Conservation (phyloP, 169 alveolate genomes). For the Plasmodium coatneyi region DNA sequence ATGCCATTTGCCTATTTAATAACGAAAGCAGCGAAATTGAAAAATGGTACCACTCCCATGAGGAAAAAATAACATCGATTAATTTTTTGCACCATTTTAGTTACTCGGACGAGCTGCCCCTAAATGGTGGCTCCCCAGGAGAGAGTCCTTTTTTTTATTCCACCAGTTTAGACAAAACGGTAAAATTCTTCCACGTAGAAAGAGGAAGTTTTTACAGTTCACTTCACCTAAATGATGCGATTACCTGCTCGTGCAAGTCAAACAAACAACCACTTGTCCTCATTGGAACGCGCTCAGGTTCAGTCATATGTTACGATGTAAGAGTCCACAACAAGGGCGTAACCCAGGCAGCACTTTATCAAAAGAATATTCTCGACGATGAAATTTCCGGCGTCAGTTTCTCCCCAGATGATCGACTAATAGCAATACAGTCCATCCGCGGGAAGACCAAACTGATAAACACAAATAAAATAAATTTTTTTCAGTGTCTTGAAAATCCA, state of each 20-base stretch:
- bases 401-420: conserved; percentile 16
- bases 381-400: conserved; percentile 1
- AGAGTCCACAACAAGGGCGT: neutral
- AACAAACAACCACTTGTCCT: neutral
- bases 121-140: neutral
- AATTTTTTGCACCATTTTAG: conserved; percentile 4
- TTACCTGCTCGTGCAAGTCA: neutral
- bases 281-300: conserved; percentile 14
- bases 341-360: neutral
- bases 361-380: neutral
- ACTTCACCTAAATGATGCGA: neutral
- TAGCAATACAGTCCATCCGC: conserved; percentile 17
- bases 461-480: conserved; percentile 18
- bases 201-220: neutral
- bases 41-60: conserved; percentile 1
- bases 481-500: conserved; percentile 15
- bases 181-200: neutral
- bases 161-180: conserved; percentile 22
- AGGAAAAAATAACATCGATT: conserved; percentile 25
- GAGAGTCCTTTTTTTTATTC: conserved; percentile 2
- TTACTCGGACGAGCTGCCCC: neutral
- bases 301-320: conserved; percentile 14
- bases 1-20: neutral
- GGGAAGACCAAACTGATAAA: conserved; percentile 13
- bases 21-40: neutral